Evolutionary conservation across 176 grass and related monocot species (phyloP), one percentile per base, ranked within the genome.

Genomic region (Ensete glaucum): DNA sequence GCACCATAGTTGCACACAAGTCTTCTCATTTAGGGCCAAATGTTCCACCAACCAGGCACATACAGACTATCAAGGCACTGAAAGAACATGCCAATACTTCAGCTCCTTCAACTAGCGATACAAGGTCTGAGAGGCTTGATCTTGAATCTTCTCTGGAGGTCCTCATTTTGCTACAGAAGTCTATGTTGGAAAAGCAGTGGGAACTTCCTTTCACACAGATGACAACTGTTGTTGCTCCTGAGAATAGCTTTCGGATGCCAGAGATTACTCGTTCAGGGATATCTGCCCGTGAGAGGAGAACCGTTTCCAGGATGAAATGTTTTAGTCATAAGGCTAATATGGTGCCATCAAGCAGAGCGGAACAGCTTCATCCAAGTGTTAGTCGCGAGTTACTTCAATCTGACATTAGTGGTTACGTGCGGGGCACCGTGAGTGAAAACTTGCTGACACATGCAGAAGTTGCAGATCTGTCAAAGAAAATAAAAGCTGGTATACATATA

Each of bases 161-260:
- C 80, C 82, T 99, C 64, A 54, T 95, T 27, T 84, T 91, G 54
- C 81, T 99, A 56, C 86, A 91, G 82, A 87, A 92, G 60, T 99
- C 91, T 58, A 85, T 95, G 84, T 88, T 99, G 56, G 91, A 99
- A 86, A 94, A 99, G 75, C 96, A 99, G 79, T 94, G 96, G 91
- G 52, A 95, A 76, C 96, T 99, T 56, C 90, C 88, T 25, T 98
- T 91, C 29, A 86, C 90, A 49, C 22, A 76, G 54, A 77, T 22
- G 27, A 72, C 78, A 53, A 56, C 69, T 60, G 57, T 81, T 73
- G 34, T 24, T 73, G 68, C 62, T 67, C 50, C 70, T 13, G 53
- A 69, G n/a, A 75, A 82, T 11, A 56, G 58, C 1, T 15, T 21
- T 6, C 75, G 15, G 53, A 50, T 83, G 14, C 49, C 13, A 66